Conservation (phyloP, 352 stramenopile species). For the Globisporangium megalacanthum region DNA sequence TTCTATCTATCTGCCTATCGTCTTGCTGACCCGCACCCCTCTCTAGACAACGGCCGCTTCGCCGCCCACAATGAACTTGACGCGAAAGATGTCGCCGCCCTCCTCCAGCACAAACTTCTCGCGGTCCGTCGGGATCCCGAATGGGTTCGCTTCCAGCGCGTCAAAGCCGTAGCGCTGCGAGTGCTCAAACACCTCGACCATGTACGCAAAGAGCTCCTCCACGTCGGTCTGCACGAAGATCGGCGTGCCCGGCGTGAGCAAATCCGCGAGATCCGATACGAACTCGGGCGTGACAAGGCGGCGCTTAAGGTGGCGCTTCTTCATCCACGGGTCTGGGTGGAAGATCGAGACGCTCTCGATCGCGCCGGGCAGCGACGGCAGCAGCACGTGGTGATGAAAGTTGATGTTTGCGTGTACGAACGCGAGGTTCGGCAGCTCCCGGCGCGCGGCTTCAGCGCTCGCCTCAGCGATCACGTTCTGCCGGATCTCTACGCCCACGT, state of each 20-base stretch:
- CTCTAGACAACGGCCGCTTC: not conserved
- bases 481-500: slow-evolving; percentile 83
- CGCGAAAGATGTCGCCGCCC: slow-evolving; percentile 67
- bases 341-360: slow-evolving; percentile 83
- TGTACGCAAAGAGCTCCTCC: slow-evolving; percentile 77
- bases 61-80: slow-evolving; percentile 35
- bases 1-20: not conserved
- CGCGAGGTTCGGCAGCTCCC: slow-evolving; percentile 53
- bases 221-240: slow-evolving; percentile 84
- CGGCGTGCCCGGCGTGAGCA: slow-evolving; percentile 47
- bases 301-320: slow-evolving; percentile 83
- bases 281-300: slow-evolving; percentile 70
- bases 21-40: not conserved
- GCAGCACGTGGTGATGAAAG: slow-evolving; percentile 52
- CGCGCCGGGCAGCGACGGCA: slow-evolving; percentile 47
- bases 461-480: slow-evolving; percentile 69
- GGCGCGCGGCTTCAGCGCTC: slow-evolving; percentile 29
- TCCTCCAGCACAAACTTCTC: slow-evolving; percentile 62
- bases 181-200: slow-evolving; percentile 70
- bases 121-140: slow-evolving; percentile 67
- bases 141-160: slow-evolving; percentile 41
- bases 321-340: slow-evolving; percentile 87
- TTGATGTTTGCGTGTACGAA: slow-evolving; percentile 87
- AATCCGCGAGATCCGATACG: slow-evolving; percentile 46
- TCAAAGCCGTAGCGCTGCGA: slow-evolving; percentile 38